Evolutionary conservation across 176 grass and related monocot genomes (phyloP), one percentile per base, ranked within the genome.

Genomic region (Tillandsia leiboldiana): DNA sequence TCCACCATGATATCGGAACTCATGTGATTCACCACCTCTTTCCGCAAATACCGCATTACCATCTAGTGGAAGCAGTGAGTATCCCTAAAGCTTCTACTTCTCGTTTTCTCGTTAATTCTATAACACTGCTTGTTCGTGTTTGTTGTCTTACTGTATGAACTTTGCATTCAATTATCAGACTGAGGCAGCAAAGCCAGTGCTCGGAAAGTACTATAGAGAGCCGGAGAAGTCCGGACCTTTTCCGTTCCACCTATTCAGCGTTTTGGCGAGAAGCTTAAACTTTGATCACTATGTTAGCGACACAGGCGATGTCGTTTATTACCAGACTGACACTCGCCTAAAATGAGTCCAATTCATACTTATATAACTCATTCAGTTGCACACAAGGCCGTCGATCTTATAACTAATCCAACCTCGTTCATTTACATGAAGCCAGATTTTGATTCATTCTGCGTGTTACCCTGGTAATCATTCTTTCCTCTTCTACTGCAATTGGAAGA

Each of bases 1-100:
- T 96, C 33, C 92, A 96, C 75, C 92, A 96, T 76, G 92, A 96
- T 73, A 96, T 96, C 51, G 92, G 92, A 58, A 96, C 92, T 64
- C 92, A 96, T 80, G 92, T 91, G 73, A 89, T 96, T 51, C 92
- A 96, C 75, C 92, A 96, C 70, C 85, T 96, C 68, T 96, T 91
- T 73, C 92, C 88, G 0, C 92, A 96, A 80, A 96, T 96, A 52
- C 92, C 92, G 6, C 92, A 96, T 82, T 96, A 96, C 75, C 65
- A 89, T 87, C 83, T 96, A 64, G 63, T 96, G 12, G 92, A 96
- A 80, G 92, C 92, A 63, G 92, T 96, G 77, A 82, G 78, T 49
- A 49, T 3, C 65, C 1, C 47, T 62, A 67, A 28, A 1, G 8
- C 13, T 80, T 33, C 47, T 12, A 69, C 3, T 50, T 80, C 63